Evolutionary conservation across 768 basidiomycete genomes (phyloP), one percentile per base, ranked within the genome.

Genomic region (Auriculariales sp.): DNA sequence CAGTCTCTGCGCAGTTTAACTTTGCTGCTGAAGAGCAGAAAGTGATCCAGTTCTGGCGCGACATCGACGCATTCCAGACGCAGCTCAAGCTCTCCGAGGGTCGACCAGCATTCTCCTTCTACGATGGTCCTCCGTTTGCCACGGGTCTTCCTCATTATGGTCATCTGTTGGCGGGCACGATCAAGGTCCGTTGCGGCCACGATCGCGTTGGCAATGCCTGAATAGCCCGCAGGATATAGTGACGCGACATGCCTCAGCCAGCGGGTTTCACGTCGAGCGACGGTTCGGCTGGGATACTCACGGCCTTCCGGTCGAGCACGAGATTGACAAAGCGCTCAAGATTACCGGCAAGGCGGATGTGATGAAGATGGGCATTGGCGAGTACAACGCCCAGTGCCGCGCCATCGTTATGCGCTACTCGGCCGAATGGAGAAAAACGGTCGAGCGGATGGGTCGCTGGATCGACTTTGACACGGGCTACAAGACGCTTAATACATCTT

Each of bases 391-490:
- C 4, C 92, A 97, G 64, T 99, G 95, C 61, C 79, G 94, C 29
- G 78, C 79, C 53, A 98, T 98, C 62, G 94, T 98, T 58, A 97
- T 99, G 93, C 77, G 91, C 46, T 98, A 98, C 64, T 74, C 93
- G 2, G 74, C 78, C 5, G 93, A 98, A 61, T 99, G 95, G 95
- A 81, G 92, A 46, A 61, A 69, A 30, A 98, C 93, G 3, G 94
- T 99, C 49, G 93, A 95, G 65, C 80, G 95, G 55, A 93, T 98
- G 84, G 95, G 94, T 29, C 81, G 95, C 54, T 99, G 95, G 95
- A 98, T 99, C 68, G 95, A 99, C 66, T 99, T 99, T 58, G 95
- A 99, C 66, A 88, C 97, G 58, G 95, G 97, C 59, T 99, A 99
- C 72, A 98, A 97, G 72, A 99, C 95, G 14, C 75, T 98, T 54